These are phyloP conservation scores for Penicillium nucicola DNA, from an alignment of 495 filamentous ascomycete species.

Conservation along the genomic window DNA sequence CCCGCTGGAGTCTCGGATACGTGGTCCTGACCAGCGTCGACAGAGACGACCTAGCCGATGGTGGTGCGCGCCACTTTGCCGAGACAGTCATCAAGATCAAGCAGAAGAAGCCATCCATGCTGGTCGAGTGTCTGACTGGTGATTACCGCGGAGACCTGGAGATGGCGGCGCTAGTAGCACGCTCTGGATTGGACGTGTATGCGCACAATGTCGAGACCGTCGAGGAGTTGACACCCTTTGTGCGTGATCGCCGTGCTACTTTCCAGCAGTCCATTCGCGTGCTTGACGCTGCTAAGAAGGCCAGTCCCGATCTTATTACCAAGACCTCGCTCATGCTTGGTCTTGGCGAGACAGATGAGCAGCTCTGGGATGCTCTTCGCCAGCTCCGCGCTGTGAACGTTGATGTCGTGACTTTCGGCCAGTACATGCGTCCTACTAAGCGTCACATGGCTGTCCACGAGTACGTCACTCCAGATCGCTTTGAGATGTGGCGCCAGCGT, in stretches of 20 bases:
- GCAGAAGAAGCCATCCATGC: constrained; percentile 74
- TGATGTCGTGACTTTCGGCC: constrained; percentile 95
- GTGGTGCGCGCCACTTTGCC: constrained; percentile 86
- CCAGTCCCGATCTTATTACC: constrained; percentile 74
- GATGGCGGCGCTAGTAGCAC: constrained; percentile 76
- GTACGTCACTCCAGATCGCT: constrained; percentile 85
- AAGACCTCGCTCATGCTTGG: constrained; percentile 98
- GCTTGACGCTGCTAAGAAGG: constrained; percentile 75
- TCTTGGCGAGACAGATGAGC: constrained; percentile 87
- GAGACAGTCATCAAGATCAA: constrained; percentile 96
- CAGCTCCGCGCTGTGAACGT: constrained; percentile 77
- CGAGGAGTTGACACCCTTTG: constrained; percentile 82
- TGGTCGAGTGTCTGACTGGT: constrained; percentile 94
- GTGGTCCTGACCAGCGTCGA: constrained; percentile 93
- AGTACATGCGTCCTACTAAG: constrained; percentile 99
- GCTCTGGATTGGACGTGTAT: constrained; percentile 89
- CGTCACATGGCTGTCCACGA: constrained; percentile 93
- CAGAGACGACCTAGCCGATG: constrained; percentile 85
- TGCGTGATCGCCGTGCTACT: constrained; percentile 84
- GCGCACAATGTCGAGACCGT: constrained; percentile 97
- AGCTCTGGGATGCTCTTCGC: constrained; percentile 76
- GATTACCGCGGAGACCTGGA: constrained; percentile 82
- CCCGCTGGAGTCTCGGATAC: constrained; percentile 91
- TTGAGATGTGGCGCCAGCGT: constrained; percentile 86
- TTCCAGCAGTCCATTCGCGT: constrained; percentile 85